Conservation (phyloP, 768 basidiomycete genomes). For the Lactifluus volemus region DNA sequence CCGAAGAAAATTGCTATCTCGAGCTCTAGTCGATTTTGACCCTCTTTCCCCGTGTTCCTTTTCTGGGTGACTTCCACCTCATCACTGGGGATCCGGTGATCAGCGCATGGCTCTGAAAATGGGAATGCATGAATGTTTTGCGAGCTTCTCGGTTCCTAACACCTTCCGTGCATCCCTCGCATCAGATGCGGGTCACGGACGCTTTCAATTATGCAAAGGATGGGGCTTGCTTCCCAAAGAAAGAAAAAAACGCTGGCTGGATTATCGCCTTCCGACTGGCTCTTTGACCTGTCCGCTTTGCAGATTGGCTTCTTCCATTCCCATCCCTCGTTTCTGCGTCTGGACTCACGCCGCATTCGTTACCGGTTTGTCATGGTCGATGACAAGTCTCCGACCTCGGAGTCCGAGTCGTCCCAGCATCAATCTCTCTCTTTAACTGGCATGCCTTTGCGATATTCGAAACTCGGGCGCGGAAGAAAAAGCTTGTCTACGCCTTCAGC, state of each 20-base stretch:
- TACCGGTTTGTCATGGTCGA: background rate
- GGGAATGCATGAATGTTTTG: background rate
- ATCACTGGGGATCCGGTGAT: background rate
- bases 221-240: too few species aligned
- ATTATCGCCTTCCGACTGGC: too few species aligned
- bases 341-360: background rate
- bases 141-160: background rate
- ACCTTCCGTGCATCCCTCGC: background rate
- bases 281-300: background rate
- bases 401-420: background rate
- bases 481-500: background rate
- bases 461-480: background rate
- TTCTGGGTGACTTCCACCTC: background rate
- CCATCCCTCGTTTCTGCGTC: background rate
- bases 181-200: constrained; percentile 1
- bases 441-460: background rate
- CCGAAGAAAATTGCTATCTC: background rate
- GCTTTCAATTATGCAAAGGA: background rate
- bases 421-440: background rate
- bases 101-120: too few species aligned
- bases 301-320: background rate
- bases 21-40: too few species aligned
- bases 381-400: background rate
- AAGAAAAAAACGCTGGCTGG: background rate
- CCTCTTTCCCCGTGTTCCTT: background rate